phyloP scores from a whole-genome alignment of 805 yeast genomes.

The Suhomyces pyralidae region DNA sequence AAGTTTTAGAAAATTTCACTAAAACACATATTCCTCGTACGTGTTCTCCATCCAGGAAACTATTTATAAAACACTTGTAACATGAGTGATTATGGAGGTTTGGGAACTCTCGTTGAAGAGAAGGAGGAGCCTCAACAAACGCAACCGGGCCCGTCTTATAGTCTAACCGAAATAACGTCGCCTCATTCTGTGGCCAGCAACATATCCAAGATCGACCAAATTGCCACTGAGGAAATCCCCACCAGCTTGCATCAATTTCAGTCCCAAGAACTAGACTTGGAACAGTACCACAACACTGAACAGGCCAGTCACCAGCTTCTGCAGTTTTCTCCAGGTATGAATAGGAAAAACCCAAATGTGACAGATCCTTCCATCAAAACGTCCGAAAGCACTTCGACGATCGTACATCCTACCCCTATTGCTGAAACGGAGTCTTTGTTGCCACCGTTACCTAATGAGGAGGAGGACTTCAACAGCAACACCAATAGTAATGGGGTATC shows the following conservation, averaged over 20 bases:
- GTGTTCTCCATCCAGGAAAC: background rate
- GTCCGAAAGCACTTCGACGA: background rate
- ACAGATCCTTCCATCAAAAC: slow-evolving; percentile 1
- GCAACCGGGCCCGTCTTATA: background rate
- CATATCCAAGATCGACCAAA: background rate
- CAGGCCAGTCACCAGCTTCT: background rate
- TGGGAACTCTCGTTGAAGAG: slow-evolving; percentile 35
- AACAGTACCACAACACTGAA: background rate
- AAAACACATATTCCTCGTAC: background rate
- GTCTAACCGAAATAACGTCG: background rate
- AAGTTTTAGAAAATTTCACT: background rate
- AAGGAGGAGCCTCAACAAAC: slow-evolving; percentile 9
- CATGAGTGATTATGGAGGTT: slow-evolving; percentile 20
- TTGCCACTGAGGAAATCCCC: background rate
- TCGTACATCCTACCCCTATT: background rate
- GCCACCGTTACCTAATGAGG: slow-evolving; percentile 22
- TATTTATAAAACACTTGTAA: background rate
- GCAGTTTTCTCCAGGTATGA: background rate
- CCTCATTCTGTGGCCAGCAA: background rate
- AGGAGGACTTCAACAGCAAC: slow-evolving; percentile 4
- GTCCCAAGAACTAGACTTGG: background rate
- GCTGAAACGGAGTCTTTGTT: slow-evolving; percentile 15
- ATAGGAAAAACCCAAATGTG: background rate
- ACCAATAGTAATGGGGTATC: slow-evolving; percentile 1
- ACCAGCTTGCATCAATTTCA: background rate